Percentiles rank a stretch among this genome's conserved stretches.
These are phyloP conservation scores for Candida tibetensis DNA, from an alignment of 805 yeast genomes.

Conservation along the genomic window DNA sequence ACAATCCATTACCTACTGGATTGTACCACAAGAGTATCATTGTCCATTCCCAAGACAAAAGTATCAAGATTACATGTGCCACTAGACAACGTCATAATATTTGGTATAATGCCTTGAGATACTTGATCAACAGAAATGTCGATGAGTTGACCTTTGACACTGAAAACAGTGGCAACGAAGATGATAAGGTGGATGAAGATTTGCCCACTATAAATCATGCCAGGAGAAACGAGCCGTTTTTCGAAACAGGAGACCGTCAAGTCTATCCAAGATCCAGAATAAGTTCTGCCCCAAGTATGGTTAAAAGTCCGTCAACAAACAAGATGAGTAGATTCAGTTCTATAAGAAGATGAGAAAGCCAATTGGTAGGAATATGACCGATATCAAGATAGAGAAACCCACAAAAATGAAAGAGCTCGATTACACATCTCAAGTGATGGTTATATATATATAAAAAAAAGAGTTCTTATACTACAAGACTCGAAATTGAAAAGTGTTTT, in stretches of 20 bases:
- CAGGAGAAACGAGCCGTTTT: slow-evolving; percentile 8
- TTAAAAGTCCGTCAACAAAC: slow-evolving; percentile 5
- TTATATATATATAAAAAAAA: too few species aligned
- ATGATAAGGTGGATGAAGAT: slow-evolving; percentile 10
- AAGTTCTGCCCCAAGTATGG: slow-evolving; percentile 10
- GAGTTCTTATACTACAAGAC: too few species aligned
- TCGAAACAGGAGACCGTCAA: slow-evolving; percentile 15
- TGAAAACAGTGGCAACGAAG: slow-evolving; percentile 23
- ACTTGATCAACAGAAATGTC: slow-evolving; percentile 62
- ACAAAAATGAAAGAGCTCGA: too few species aligned
- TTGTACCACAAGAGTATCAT: slow-evolving; percentile 80
- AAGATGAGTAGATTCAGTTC: slow-evolving; percentile 11
- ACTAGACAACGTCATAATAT: slow-evolving; percentile 84
- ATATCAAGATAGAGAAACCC: too few species aligned
- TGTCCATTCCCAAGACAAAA: slow-evolving; percentile 63
- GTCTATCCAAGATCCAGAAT: slow-evolving; percentile 15
- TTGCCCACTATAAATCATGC: slow-evolving; percentile 8
- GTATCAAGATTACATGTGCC: slow-evolving; percentile 80
- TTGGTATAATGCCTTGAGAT: slow-evolving; percentile 84
- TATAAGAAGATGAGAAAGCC: slow-evolving; percentile 7
- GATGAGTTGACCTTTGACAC: slow-evolving; percentile 52
- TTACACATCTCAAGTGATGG: too few species aligned
- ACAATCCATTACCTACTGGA: slow-evolving; percentile 87
- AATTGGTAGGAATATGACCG: too few species aligned
- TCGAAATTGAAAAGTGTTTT: too few species aligned